Conservation (phyloP, 306 rosid species). For the Astragalus membranaceus region DNA sequence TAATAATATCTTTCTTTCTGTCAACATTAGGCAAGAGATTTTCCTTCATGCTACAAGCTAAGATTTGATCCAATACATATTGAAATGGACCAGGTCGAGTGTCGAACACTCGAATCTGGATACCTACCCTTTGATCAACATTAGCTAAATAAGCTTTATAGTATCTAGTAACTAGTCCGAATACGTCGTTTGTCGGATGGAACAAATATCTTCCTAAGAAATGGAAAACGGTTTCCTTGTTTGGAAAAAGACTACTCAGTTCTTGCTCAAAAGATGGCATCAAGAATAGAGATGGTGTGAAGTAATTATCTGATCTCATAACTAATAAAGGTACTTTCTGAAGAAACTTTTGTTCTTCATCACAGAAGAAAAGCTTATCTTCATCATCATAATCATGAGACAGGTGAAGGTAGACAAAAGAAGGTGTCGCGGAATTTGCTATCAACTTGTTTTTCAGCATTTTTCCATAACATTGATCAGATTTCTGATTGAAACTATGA, state of each 20-base stretch:
- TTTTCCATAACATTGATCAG: conserved; percentile 48
- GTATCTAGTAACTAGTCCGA: conserved; percentile 65
- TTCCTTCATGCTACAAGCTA: conserved; percentile 47
- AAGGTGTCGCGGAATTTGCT: conserved; percentile 5
- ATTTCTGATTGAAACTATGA: conserved; percentile 34
- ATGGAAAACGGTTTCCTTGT: conserved; percentile 56
- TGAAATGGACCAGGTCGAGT: conserved; percentile 47
- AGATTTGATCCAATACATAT: conserved; percentile 56
- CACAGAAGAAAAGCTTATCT: conserved; percentile 70
- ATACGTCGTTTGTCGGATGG: conserved; percentile 66
- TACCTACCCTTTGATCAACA: conserved; percentile 54
- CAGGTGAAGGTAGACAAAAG: conserved; percentile 61
- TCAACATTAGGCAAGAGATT: conserved; percentile 47
- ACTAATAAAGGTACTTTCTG: conserved; percentile 51
- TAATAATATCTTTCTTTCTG: background rate
- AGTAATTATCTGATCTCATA: conserved; percentile 63
- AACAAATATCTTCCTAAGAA: conserved; percentile 57
- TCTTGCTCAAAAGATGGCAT: conserved; percentile 59
- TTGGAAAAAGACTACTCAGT: conserved; percentile 48
- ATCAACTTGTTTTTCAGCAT: conserved; percentile 40
- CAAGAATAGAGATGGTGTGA: conserved; percentile 65
- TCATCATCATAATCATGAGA: conserved; percentile 57
- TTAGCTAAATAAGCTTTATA: conserved; percentile 55
- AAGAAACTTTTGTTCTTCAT: conserved; percentile 39
- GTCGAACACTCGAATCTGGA: conserved; percentile 64